Evolutionary conservation across 176 grass and related monocot species (phyloP).

Genomic region (Cymbopogon citratus): DNA sequence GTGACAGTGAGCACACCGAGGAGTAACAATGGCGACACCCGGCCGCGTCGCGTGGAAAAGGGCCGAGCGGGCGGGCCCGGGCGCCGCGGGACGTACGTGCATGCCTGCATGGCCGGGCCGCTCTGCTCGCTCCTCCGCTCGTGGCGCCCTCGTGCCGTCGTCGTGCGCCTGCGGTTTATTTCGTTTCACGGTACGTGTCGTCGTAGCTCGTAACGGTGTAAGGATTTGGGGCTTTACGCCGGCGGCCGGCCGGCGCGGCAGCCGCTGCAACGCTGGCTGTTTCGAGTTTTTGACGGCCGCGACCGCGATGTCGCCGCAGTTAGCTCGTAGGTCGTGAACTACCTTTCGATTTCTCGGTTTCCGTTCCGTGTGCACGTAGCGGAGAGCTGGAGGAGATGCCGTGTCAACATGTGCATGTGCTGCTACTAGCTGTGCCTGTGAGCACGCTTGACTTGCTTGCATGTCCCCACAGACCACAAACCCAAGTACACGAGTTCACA

Average conservation of each 20-base stretch:
- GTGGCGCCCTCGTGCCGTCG: too few relatives aligned
- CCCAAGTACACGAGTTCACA: too few relatives aligned
- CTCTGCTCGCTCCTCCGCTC: neutral
- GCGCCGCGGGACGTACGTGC: neutral
- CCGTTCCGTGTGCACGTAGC: neutral
- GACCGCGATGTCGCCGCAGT: neutral
- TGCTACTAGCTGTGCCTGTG: too few relatives aligned
- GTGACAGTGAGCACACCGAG: constrained; percentile 9
- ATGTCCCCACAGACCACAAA: too few relatives aligned
- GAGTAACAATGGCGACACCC: constrained; percentile 26
- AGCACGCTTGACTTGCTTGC: too few relatives aligned
- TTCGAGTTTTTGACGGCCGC: neutral
- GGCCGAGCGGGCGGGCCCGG: too few relatives aligned
- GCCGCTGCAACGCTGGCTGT: neutral
- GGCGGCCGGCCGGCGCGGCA: neutral
- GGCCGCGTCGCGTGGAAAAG: neutral
- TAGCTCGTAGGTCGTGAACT: neutral
- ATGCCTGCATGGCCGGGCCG: too few relatives aligned
- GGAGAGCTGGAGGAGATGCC: neutral
- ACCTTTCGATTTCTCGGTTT: neutral
- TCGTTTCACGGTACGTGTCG: neutral
- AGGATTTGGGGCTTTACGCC: neutral
- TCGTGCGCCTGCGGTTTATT: neutral
- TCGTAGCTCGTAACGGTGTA: neutral
- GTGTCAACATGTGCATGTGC: neutral